A percentile compares a stretch with the other conserved stretches of the same genome.
Conservation (phyloP, 495 filamentous ascomycete species). For the Penicillium pulvis region DNA sequence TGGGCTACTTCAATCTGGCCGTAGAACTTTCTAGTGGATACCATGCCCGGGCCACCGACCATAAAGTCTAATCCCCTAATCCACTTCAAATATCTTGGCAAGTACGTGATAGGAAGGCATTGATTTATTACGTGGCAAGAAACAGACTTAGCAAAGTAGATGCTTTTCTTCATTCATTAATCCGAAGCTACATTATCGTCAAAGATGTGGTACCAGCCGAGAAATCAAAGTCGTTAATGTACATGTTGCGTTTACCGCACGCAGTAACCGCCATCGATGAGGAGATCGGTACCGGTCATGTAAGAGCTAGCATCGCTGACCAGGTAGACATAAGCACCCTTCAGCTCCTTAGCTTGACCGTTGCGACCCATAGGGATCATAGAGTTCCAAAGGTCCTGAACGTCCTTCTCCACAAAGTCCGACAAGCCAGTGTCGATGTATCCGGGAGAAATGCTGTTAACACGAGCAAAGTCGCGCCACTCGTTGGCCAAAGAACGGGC, state of each 20-base stretch:
- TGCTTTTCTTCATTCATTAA: conserved; percentile 8
- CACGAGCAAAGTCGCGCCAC: conserved; percentile 76
- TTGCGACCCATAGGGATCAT: conserved; percentile 80
- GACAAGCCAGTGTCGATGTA: conserved; percentile 81
- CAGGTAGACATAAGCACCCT: conserved; percentile 81
- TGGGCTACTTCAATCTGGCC: too few relatives aligned
- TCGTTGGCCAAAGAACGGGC: conserved; percentile 68
- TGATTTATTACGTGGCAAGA: neutral
- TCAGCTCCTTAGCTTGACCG: conserved; percentile 78
- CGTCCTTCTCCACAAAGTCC: conserved; percentile 72
- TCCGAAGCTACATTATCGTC: conserved; percentile 3
- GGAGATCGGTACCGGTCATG: conserved; percentile 78
- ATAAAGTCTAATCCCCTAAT: too few relatives aligned
- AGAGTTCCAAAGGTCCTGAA: conserved; percentile 66
- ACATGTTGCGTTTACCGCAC: conserved; percentile 37
- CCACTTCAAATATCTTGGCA: too few relatives aligned
- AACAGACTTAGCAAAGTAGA: neutral
- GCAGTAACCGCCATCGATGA: conserved; percentile 68
- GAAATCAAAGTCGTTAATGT: conserved; percentile 10
- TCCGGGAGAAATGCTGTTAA: conserved; percentile 73
- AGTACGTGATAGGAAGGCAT: neutral
- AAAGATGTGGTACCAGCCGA: conserved; percentile 2
- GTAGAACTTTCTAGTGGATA: too few relatives aligned
- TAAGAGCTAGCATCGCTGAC: conserved; percentile 76
- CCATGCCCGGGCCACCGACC: too few relatives aligned